Evolutionary conservation across 2,329 filamentous ascomycete species (phyloP), one percentile per base, ranked within the genome.

Genomic region (Didymella exigua): DNA sequence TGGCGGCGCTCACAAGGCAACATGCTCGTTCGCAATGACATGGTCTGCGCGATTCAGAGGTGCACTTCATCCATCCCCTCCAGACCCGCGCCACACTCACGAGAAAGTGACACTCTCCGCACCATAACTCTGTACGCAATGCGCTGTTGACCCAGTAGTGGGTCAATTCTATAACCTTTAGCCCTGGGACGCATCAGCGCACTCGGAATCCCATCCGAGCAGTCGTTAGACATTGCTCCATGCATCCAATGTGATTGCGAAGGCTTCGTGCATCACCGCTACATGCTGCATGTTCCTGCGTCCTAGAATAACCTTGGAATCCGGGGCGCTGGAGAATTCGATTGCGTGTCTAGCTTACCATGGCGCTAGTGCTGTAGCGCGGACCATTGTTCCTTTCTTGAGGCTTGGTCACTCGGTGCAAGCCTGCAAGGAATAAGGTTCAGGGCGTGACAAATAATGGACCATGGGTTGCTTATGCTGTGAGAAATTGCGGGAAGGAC

Each of bases 391-490:
- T 37, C 51, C 41, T 55, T 30, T 42, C 23, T 40, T 9, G 41
- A 21, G 29, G 34, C 34, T 50, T 46, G 52, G 46, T 41, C n/a
- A n/a, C n/a, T n/a, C n/a, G n/a, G n/a, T n/a, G n/a, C n/a, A n/a
- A n/a, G n/a, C n/a, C n/a, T n/a, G 23, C 34, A 19, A 13, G 14
- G 18, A 34, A 14, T 55, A 55, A 55, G 41, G 52, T 55, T 55
- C 14, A 40, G 34, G 24, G 41, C 26, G 37, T 55, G 46, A 49
- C 52, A 55, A 55, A 55, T 55, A 55, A 55, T 55, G 33, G 34
- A 45, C 29, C 21, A 45, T n/a, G 33, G 27, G 7, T 30, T 29
- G 38, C 23, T 23, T 55, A 46, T 46, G 46, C 43, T 34, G 30
- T 13, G 18, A 27, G 45, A 33, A 41, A 31, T 5, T 45, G 27